Evolutionary conservation across 2,329 filamentous ascomycete genomes (phyloP).

Genomic region (Dothiorella sarmentorum): DNA sequence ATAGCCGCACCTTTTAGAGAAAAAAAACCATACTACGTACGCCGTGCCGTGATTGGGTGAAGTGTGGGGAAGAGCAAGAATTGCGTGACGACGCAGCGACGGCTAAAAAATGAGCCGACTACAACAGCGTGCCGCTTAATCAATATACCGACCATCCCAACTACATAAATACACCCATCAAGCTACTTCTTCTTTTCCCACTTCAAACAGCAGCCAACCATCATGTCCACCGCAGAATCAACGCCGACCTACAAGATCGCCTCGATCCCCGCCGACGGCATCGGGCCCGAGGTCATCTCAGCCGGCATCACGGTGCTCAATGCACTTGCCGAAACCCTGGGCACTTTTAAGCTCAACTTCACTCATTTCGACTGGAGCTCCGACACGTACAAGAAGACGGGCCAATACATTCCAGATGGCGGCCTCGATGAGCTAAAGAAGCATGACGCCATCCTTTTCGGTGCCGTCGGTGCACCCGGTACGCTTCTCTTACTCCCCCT

Average conservation of each 20-base stretch:
- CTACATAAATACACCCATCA: not conserved
- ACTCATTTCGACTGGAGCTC: constrained; percentile 65
- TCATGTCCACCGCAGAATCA: not conserved
- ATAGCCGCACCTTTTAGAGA: too few species aligned
- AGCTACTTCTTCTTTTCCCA: not conserved
- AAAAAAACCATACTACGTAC: too few species aligned
- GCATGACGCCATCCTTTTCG: constrained; percentile 66
- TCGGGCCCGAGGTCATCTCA: constrained; percentile 64
- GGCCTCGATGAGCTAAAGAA: constrained; percentile 55
- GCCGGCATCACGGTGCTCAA: constrained; percentile 62
- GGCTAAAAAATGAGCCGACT: constrained; percentile 1
- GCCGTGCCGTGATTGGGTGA: too few species aligned
- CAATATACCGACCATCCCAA: constrained; percentile 4
- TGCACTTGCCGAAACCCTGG: constrained; percentile 49
- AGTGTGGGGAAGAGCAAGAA: too few species aligned
- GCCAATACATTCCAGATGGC: constrained; percentile 61
- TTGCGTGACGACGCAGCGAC: too few species aligned
- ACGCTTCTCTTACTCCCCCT: constrained; percentile 20
- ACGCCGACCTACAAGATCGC: constrained; percentile 15
- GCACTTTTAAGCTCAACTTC: constrained; percentile 60
- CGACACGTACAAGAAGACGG: constrained; percentile 62
- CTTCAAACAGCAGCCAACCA: not conserved
- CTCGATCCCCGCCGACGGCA: constrained; percentile 64
- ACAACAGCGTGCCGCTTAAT: not conserved
- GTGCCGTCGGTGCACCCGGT: constrained; percentile 62